Evolutionary conservation across 1,284 basidiomycete species (phyloP), one percentile per base, ranked within the genome.

Genomic region (Apiotrichum porosum): DNA sequence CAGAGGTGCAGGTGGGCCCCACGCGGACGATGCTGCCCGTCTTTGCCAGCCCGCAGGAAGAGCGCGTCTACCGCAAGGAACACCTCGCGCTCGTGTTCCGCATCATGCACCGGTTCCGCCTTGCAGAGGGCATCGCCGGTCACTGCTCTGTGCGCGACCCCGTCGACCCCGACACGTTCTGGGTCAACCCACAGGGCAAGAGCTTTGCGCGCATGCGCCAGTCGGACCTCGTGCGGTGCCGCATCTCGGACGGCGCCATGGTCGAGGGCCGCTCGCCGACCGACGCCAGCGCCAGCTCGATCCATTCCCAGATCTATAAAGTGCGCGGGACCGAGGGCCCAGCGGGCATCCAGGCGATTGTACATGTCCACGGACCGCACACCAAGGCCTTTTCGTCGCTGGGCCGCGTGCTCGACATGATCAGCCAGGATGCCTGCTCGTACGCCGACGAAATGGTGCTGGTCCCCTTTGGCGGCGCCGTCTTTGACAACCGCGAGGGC

Each of bases 331-430:
- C 62, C 15, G 63, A 62, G 4, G 56, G 61, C 10, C 54, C 55
- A 1, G 52, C 45, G 0, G 68, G 63, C 8, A 54, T 64, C 39
- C 60, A 68, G 51, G 54, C 65, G 2, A 56, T 70, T 28, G 66
- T 68, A 1, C 68, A 70, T 44, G 66, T 68, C 3, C 68, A 70
- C 49, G 66, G 68, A 3, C 66, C 68, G 9, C 44, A 70, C 51
- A 58, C 60, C 31, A 70, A 70, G 47, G 63, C 64, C 9, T 66
- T 64, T 49, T 57, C 54, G 1, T 52, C 57, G 2, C 41, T 70
- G 9, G 66, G 66, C 0, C 42, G 66, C 18, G 49, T 51, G 10
- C 54, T 68, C 15, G 68, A 70, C 39, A 66, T 63, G 63, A 66
- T 68, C 58, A 64, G 55, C 35, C 68, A 70, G 55, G 68, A 70